A percentile compares a stretch with the other conserved stretches of the same genome.
Evolutionary conservation across 768 basidiomycete genomes (phyloP).

Genomic region (Serendipita indica): DNA sequence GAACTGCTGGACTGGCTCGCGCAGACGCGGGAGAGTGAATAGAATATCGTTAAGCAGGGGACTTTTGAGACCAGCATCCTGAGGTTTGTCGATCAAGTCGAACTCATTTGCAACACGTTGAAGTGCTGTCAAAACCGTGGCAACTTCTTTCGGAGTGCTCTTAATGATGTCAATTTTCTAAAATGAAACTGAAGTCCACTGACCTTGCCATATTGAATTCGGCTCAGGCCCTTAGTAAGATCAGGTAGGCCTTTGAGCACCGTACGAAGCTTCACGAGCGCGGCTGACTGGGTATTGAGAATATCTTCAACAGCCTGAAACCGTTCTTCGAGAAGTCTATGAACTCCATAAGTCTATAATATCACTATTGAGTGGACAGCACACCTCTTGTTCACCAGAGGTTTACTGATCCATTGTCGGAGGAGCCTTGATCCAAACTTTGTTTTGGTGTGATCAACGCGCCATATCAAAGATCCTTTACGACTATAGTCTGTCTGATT

Average conservation of each 20-base stretch:
- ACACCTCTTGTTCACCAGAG: constrained; percentile 58
- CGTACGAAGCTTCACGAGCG: constrained; percentile 50
- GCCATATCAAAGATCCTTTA: constrained; percentile 66
- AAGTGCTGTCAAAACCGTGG: constrained; percentile 60
- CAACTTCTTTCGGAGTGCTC: constrained; percentile 77
- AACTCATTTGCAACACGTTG: constrained; percentile 54
- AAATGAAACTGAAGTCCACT: constrained; percentile 13
- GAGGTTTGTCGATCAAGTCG: constrained; percentile 28
- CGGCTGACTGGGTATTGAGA: constrained; percentile 36
- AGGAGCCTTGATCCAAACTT: constrained; percentile 77
- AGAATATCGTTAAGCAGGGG: constrained; percentile 56
- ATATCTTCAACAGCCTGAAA: constrained; percentile 81
- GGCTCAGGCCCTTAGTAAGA: constrained; percentile 67
- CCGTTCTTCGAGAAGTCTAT: constrained; percentile 57
- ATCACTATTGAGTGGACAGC: constrained; percentile 15
- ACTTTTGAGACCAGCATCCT: constrained; percentile 46
- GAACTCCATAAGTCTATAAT: neutral
- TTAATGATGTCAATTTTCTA: constrained; percentile 18
- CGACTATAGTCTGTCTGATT: constrained; percentile 71
- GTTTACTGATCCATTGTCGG: constrained; percentile 73
- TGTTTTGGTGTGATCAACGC: constrained; percentile 77
- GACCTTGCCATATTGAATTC: constrained; percentile 87
- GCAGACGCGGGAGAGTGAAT: constrained; percentile 48
- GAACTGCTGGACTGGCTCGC: constrained; percentile 37
- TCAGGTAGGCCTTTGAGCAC: constrained; percentile 70